Evolutionary conservation across 225 moss, liverwort and hornwort species (phyloP).

Genomic region (Takakia lepidozioides): DNA sequence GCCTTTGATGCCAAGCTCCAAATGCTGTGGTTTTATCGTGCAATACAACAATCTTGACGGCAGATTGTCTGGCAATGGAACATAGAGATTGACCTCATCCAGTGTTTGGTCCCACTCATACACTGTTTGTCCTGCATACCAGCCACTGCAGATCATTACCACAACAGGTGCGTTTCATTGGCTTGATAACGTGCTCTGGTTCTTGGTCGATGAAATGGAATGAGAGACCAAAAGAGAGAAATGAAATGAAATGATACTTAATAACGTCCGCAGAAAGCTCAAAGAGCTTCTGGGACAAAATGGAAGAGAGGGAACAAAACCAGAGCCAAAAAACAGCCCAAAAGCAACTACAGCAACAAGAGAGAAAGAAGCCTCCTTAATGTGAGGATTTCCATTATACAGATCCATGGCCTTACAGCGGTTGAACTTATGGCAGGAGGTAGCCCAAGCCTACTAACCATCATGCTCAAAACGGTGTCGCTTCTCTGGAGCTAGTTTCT

Average conservation of each 20-base stretch:
- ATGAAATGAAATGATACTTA: too few relatives aligned
- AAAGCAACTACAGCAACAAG: background rate
- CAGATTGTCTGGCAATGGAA: constrained; percentile 65
- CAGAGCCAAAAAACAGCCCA: too few relatives aligned
- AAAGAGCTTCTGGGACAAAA: too few relatives aligned
- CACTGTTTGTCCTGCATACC: constrained; percentile 55
- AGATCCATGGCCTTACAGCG: background rate
- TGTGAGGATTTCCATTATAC: background rate
- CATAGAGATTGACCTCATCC: constrained; percentile 91
- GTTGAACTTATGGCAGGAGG: background rate
- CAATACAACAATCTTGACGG: constrained; percentile 73
- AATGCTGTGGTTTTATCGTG: constrained; percentile 67
- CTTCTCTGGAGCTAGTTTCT: constrained; percentile 57
- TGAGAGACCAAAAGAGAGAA: too few relatives aligned
- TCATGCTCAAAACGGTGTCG: constrained; percentile 64
- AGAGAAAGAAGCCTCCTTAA: background rate
- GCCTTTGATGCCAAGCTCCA: constrained; percentile 97
- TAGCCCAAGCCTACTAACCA: constrained; percentile 22
- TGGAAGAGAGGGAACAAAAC: too few relatives aligned
- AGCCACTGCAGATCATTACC: background rate
- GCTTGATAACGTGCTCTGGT: background rate
- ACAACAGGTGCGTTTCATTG: background rate
- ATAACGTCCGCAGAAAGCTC: too few relatives aligned
- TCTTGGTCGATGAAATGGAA: background rate
- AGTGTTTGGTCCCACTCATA: constrained; percentile 98